These are phyloP conservation scores for Saksenaea vasiformis DNA, from an alignment of 371 early-diverging fungal species.

Conservation along the genomic window DNA sequence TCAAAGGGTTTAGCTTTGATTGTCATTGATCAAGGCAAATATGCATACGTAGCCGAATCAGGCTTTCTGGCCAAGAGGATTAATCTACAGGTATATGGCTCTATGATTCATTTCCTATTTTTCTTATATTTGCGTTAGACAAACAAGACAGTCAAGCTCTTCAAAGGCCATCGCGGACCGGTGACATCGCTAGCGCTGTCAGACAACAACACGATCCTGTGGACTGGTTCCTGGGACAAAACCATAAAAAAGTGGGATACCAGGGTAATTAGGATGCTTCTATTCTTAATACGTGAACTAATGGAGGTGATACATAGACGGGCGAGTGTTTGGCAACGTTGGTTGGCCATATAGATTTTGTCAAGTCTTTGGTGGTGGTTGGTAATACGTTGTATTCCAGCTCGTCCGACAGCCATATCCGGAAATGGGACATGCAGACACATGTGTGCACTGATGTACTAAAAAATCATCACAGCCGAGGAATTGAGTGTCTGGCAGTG, in stretches of 20 bases:
- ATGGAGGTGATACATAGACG: constrained; percentile 26
- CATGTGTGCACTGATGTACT: constrained; percentile 45
- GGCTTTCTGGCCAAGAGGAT: constrained; percentile 60
- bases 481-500: constrained; percentile 63
- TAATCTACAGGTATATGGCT: constrained; percentile 48
- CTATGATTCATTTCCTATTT: not conserved
- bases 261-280: constrained; percentile 33
- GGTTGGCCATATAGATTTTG: constrained; percentile 70
- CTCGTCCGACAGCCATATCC: constrained; percentile 72
- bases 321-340: constrained; percentile 58
- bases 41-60: constrained; percentile 63
- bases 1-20: constrained; percentile 67
- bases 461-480: constrained; percentile 60
- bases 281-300: not conserved
- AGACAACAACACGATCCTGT: constrained; percentile 40
- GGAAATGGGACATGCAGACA: constrained; percentile 62
- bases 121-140: constrained; percentile 41
- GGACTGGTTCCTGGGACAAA: constrained; percentile 89
- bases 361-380: constrained; percentile 64
- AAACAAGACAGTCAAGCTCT: constrained; percentile 60
- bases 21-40: constrained; percentile 25
- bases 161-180: constrained; percentile 82
- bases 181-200: constrained; percentile 70
- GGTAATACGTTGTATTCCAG: constrained; percentile 61
- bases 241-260: constrained; percentile 71